Percentiles rank a stretch among this genome's conserved stretches.
Conservation (phyloP, 2,329 filamentous ascomycete genomes). For the Orbilia brochopaga region DNA sequence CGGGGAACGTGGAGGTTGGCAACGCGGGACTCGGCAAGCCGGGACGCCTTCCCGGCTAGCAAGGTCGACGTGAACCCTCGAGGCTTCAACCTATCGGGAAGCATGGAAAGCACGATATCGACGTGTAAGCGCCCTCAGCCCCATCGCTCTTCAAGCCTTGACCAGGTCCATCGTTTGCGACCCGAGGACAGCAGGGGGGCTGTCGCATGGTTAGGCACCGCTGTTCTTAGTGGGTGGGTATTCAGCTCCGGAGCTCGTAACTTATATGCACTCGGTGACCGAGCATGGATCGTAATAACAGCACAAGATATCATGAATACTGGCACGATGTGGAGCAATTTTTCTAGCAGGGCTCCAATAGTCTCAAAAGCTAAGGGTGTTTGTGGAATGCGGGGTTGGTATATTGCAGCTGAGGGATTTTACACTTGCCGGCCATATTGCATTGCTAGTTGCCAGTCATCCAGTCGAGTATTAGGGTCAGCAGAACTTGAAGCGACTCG, state of each 20-base stretch:
- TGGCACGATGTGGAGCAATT: slow-evolving; percentile 20
- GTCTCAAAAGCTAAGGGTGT: slow-evolving; percentile 33
- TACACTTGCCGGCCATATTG: slow-evolving; percentile 22
- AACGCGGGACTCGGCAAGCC: slow-evolving; percentile 50
- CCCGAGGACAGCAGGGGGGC: slow-evolving; percentile 1
- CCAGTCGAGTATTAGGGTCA: slow-evolving; percentile 12
- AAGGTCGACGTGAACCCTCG: slow-evolving; percentile 23
- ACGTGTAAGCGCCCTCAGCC: slow-evolving; percentile 28
- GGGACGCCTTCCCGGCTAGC: slow-evolving; percentile 50
- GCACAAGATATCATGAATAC: slow-evolving; percentile 20
- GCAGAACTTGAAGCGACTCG: slow-evolving; percentile 34
- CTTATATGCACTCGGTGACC: not conserved
- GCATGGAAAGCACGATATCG: slow-evolving; percentile 9
- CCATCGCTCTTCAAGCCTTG: slow-evolving; percentile 7
- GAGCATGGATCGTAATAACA: slow-evolving; percentile 32
- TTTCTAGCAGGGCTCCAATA: slow-evolving; percentile 30
- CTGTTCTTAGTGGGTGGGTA: slow-evolving; percentile 22
- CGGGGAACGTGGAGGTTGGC: slow-evolving; percentile 23
- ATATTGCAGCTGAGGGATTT: slow-evolving; percentile 51
- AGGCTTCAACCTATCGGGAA: slow-evolving; percentile 20
- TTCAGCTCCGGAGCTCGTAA: slow-evolving; percentile 49
- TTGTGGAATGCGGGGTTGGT: slow-evolving; percentile 49
- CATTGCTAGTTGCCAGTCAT: slow-evolving; percentile 8
- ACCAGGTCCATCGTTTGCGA: slow-evolving; percentile 21
- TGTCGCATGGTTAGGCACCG: too few relatives aligned